Percentiles rank a stretch among this genome's conserved stretches.
Evolutionary conservation across 2,329 filamentous ascomycete species (phyloP).

Genomic region (Colletotrichum endophyticum): DNA sequence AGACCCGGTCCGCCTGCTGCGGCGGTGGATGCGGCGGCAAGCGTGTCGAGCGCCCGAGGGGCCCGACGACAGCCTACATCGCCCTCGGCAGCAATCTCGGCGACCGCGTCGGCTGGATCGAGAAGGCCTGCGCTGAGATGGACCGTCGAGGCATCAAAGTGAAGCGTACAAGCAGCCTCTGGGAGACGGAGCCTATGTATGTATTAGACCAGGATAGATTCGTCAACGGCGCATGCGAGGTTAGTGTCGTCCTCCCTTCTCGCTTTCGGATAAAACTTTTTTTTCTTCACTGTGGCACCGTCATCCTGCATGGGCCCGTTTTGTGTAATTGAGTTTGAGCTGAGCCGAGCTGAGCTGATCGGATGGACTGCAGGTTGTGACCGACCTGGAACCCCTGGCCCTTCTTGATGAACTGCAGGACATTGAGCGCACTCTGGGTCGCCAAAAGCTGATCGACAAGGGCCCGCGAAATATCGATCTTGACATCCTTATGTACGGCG

Average conservation of each 20-base stretch:
- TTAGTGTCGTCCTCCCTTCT: conserved; percentile 46
- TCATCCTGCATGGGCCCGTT: neutral
- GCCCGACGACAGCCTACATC: conserved; percentile 69
- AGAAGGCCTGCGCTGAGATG: conserved; percentile 82
- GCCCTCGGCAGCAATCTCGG: conserved; percentile 94
- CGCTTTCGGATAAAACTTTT: neutral
- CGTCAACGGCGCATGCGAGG: conserved; percentile 91
- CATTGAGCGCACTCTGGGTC: conserved; percentile 81
- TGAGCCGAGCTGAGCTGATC: neutral
- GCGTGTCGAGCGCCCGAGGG: conserved; percentile 20
- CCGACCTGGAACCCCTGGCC: conserved; percentile 73
- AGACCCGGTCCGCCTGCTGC: conserved; percentile 31
- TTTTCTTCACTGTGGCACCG: neutral
- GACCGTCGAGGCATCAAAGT: conserved; percentile 74
- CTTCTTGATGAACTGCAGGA: conserved; percentile 82
- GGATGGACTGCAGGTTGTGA: conserved; percentile 70
- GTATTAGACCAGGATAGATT: conserved; percentile 87
- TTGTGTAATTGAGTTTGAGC: neutral
- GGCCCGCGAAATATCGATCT: conserved; percentile 94
- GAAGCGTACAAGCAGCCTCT: conserved; percentile 82
- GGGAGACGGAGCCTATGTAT: conserved; percentile 98
- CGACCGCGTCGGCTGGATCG: conserved; percentile 83
- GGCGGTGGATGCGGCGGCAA: conserved; percentile 26
- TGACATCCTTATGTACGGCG: conserved; percentile 85
- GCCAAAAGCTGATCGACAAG: conserved; percentile 87